These are phyloP conservation scores for Aspergillus sp. DNA, from an alignment of 2,329 filamentous ascomycete genomes.

Conservation along the genomic window DNA sequence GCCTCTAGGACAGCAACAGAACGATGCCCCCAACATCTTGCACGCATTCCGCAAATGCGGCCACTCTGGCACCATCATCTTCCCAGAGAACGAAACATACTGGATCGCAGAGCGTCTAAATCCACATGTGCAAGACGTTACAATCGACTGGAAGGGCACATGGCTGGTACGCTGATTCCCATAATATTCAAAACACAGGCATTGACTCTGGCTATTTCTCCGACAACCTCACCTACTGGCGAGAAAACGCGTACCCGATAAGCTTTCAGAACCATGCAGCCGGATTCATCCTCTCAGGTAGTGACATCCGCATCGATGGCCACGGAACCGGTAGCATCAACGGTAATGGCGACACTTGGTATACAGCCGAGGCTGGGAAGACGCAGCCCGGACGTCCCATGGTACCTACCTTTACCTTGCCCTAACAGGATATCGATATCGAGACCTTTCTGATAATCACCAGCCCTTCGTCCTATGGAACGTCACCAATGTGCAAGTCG, in stretches of 20 bases:
- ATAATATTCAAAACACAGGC: background rate
- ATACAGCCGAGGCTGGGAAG: constrained; percentile 47
- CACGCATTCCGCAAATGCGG: constrained; percentile 42
- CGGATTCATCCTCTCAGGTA: constrained; percentile 52
- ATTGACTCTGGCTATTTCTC: constrained; percentile 39
- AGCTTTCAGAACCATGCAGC: constrained; percentile 58
- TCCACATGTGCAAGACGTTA: constrained; percentile 50
- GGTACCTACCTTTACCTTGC: background rate
- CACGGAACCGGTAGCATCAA: constrained; percentile 54
- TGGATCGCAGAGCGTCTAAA: constrained; percentile 53
- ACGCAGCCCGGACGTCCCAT: constrained; percentile 55
- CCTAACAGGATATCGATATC: too few relatives aligned
- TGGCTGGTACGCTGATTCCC: constrained; percentile 45
- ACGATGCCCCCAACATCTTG: constrained; percentile 44
- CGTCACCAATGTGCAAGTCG: constrained; percentile 54
- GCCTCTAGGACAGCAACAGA: constrained; percentile 29
- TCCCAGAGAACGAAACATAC: constrained; percentile 52
- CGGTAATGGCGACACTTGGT: constrained; percentile 57
- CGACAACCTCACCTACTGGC: constrained; percentile 55
- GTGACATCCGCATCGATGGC: constrained; percentile 53
- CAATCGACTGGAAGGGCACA: constrained; percentile 53
- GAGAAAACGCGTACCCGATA: constrained; percentile 54
- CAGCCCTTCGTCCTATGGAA: constrained; percentile 60
- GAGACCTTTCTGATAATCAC: background rate
- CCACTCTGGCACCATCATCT: constrained; percentile 48